phyloP scores from a whole-genome alignment of 768 basidiomycete species.

The Agrocybe praecox region DNA sequence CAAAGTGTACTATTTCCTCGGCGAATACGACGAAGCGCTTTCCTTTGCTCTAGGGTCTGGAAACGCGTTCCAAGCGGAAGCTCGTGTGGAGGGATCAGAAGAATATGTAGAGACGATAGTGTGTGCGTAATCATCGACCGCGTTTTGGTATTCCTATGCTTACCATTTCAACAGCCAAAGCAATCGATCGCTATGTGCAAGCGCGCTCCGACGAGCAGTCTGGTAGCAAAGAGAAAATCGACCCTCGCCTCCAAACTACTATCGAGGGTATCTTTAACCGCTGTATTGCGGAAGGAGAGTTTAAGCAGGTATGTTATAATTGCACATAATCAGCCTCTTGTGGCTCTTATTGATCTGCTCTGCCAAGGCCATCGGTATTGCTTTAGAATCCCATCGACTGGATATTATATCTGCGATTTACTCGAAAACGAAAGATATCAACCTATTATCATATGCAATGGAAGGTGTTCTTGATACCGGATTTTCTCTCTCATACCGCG shows the following conservation, averaged over 20 bases:
- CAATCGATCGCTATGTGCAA: conserved; percentile 91
- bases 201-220: conserved; percentile 61
- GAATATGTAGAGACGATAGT: conserved; percentile 96
- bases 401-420: conserved; percentile 86
- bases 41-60: conserved; percentile 94
- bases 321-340: conserved; percentile 10
- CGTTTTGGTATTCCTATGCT: not conserved
- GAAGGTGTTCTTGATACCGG: conserved; percentile 89
- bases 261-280: conserved; percentile 89
- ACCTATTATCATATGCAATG: conserved; percentile 88
- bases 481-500: conserved; percentile 83
- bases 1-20: conserved; percentile 97
- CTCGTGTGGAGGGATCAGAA: conserved; percentile 60
- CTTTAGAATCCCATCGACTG: conserved; percentile 86
- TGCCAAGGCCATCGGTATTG: conserved; percentile 87
- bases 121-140: conserved; percentile 56
- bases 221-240: conserved; percentile 62
- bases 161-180: conserved; percentile 66
- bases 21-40: conserved; percentile 93
- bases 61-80: conserved; percentile 78
- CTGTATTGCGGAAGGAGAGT: conserved; percentile 88
- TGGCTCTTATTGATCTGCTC: conserved; percentile 7
- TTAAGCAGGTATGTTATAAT: conserved; percentile 68
- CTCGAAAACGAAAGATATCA: conserved; percentile 70
- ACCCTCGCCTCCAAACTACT: conserved; percentile 76